Evolutionary conservation across 495 filamentous ascomycete genomes (phyloP).

Genomic region (Tuber aestivum): DNA sequence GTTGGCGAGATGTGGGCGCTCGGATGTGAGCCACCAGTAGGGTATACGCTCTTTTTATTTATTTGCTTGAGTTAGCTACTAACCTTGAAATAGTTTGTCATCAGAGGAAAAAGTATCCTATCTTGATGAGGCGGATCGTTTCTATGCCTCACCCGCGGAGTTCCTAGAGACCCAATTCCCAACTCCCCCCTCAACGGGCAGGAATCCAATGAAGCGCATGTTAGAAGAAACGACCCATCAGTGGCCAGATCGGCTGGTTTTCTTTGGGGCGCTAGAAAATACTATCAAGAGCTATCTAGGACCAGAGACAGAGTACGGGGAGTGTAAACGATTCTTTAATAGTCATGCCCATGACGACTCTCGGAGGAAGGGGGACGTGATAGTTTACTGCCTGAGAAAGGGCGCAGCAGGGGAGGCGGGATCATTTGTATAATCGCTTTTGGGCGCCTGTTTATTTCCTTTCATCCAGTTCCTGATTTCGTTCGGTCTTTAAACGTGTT

Average conservation of each 20-base stretch:
- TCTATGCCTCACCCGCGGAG: constrained; percentile 60
- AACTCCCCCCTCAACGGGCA: constrained; percentile 25
- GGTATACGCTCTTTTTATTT: constrained; percentile 10
- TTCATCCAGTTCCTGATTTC: neutral
- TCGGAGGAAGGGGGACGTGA: constrained; percentile 73
- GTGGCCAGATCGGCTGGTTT: constrained; percentile 54
- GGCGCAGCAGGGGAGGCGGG: neutral
- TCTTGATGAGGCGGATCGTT: constrained; percentile 82
- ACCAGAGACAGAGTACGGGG: constrained; percentile 54
- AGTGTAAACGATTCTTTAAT: constrained; percentile 72
- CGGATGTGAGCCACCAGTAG: constrained; percentile 81
- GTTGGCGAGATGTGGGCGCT: constrained; percentile 76
- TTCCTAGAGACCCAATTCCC: constrained; percentile 53
- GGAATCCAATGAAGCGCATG: constrained; percentile 31
- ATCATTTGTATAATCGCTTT: neutral
- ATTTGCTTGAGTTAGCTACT: neutral
- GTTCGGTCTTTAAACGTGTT: neutral
- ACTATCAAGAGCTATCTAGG: constrained; percentile 47
- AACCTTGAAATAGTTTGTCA: constrained; percentile 47
- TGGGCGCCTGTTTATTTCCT: neutral
- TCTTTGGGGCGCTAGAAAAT: constrained; percentile 52
- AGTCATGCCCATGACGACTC: constrained; percentile 81
- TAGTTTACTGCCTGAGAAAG: constrained; percentile 64
- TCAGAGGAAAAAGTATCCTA: constrained; percentile 58
- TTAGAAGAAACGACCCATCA: constrained; percentile 30